Conservation (phyloP, 2,329 filamentous ascomycete species). For the Colletotrichum brevisporum region DNA sequence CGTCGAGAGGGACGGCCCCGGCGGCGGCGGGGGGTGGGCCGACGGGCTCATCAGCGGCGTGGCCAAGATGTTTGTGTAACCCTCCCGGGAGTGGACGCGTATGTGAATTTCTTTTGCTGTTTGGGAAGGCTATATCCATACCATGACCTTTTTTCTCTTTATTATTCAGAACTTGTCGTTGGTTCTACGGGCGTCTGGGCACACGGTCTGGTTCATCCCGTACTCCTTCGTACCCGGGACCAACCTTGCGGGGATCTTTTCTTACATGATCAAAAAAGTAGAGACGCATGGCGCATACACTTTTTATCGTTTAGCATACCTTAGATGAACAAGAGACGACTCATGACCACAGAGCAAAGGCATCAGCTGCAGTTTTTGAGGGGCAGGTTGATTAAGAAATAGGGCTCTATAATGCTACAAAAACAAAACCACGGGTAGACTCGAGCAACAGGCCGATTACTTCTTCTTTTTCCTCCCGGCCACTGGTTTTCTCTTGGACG, state of each 20-base stretch:
- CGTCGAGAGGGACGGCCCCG: constrained; percentile 51
- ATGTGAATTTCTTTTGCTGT: background rate
- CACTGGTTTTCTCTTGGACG: constrained; percentile 57
- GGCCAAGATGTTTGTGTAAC: constrained; percentile 59
- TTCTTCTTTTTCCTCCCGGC: constrained; percentile 52
- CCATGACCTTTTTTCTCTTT: background rate
- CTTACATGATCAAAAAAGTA: background rate
- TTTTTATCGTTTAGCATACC: constrained; percentile 5
- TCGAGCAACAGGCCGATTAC: constrained; percentile 42
- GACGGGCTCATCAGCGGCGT: constrained; percentile 53
- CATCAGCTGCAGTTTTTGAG: background rate
- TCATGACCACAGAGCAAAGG: constrained; percentile 6
- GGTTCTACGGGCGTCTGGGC: constrained; percentile 1
- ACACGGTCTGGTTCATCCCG: constrained; percentile 20
- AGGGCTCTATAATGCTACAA: constrained; percentile 29
- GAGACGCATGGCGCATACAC: constrained; percentile 25
- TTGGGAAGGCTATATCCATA: constrained; percentile 25
- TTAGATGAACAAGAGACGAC: constrained; percentile 22
- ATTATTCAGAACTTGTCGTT: background rate
- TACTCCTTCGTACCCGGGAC: background rate
- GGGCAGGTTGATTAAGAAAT: constrained; percentile 12
- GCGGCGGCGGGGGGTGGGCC: constrained; percentile 45
- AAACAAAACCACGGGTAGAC: constrained; percentile 4
- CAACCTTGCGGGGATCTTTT: background rate
- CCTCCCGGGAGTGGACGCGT: background rate